Base-by-base conservation (phyloP, 2,329 filamentous ascomycete species). In the Epichloe gansuensis region DNA sequence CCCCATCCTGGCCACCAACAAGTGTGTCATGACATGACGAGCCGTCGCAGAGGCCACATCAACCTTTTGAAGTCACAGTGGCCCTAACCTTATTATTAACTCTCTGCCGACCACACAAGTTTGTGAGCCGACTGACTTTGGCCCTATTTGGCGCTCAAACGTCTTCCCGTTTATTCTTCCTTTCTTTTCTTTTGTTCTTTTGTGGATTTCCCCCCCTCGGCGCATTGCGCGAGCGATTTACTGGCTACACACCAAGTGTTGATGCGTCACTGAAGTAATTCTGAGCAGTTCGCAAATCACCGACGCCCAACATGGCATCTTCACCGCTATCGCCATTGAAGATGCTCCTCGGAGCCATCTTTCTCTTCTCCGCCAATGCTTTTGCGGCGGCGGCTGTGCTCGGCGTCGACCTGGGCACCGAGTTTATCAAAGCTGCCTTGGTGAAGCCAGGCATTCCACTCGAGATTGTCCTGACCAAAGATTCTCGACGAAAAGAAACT, bases 371-470 rank as follows among this genome's bases (percentile, higher is more conserved):
- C n/a, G 57, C 64, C 46, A 64, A 78, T 58, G 76, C 75, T 42
- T 70, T 76, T 42, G 78, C 77, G 27, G 70, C 71, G 48, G 73
- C 88, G 8, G 88, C 89, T 50, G 90, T 97, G 17, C 75, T 98
- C 23, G 93, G 93, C 57, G 80, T 98, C 62, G 93, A 98, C 70
- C 77, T 98, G 51, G 93, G 93, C 59, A 96, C 93, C 52, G 89
- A 95, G 68, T 96, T 95, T 72, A 87, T 98, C 73, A 98, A 97
- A 74, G 91, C 91, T 31, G 84, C 87, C 13, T 80, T 98, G 42
- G 91, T 98, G 56, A 97, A 97, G 72, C 93, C 93, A 2, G 93
- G 93, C 55, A 91, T 95, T 50, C 93, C 93, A 11, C 87, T 98
- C 65, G 93, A 98, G 60, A 97, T 98, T 58, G 91, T 98, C 67